A percentile compares a stretch with the other conserved stretches of the same genome.
phyloP scores from a whole-genome alignment of 129 eudicot genomes.

The Pseudognaphalium luteoalbum region DNA sequence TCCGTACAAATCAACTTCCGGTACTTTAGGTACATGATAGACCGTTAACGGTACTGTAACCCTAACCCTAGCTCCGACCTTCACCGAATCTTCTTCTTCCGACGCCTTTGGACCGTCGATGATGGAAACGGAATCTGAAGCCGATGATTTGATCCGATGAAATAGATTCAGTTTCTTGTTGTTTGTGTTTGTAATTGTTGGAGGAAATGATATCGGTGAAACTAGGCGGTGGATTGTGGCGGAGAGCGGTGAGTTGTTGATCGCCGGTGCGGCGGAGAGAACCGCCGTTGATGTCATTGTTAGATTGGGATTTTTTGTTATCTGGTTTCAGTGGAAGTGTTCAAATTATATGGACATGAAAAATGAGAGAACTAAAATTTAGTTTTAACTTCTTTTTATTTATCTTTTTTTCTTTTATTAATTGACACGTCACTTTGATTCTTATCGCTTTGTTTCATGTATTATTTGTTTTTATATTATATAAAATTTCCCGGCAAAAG shows the following conservation, averaged over 20 bases:
- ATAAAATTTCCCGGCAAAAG: constrained; percentile 23
- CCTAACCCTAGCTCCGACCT: constrained; percentile 68
- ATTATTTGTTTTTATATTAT: neutral
- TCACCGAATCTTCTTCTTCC: constrained; percentile 33
- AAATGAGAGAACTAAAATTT: neutral
- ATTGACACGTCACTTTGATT: constrained; percentile 30
- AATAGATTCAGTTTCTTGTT: neutral
- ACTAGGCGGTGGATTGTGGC: constrained; percentile 11
- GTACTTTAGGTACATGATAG: constrained; percentile 67
- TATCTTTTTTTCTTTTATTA: neutral
- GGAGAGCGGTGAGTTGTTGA: constrained; percentile 29
- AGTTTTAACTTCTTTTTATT: neutral
- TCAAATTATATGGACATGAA: constrained; percentile 35
- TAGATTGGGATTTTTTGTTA: constrained; percentile 16
- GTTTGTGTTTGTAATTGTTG: constrained; percentile 7
- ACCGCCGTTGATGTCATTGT: constrained; percentile 45
- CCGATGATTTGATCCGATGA: constrained; percentile 26
- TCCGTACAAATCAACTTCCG: constrained; percentile 60
- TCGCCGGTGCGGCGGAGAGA: constrained; percentile 36
- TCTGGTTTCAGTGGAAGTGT: constrained; percentile 9
- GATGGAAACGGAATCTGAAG: constrained; percentile 36
- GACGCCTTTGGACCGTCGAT: constrained; percentile 24
- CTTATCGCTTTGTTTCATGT: constrained; percentile 17
- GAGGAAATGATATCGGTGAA: constrained; percentile 19
- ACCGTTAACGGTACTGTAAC: constrained; percentile 75